These are phyloP conservation scores for Omphalotus guepiniiformis DNA, from an alignment of 768 basidiomycete species.

Conservation along the genomic window DNA sequence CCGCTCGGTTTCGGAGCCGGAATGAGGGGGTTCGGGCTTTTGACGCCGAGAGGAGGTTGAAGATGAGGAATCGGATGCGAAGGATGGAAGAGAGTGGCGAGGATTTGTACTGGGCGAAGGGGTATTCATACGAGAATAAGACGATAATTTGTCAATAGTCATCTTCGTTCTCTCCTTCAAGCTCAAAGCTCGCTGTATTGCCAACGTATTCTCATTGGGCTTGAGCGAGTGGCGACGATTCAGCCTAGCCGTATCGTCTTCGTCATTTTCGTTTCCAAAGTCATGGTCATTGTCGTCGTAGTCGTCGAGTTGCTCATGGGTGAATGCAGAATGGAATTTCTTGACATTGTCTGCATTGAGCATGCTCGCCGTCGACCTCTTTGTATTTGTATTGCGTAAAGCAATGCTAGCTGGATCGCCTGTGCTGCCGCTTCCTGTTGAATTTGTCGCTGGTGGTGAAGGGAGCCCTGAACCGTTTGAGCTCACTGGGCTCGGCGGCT, in stretches of 20 bases:
- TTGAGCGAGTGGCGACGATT: slow-evolving; percentile 25
- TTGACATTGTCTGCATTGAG: slow-evolving; percentile 36
- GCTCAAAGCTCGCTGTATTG: slow-evolving; percentile 65
- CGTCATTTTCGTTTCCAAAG: slow-evolving; percentile 41
- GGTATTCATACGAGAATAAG: slow-evolving; percentile 50
- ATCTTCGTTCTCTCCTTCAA: slow-evolving; percentile 70
- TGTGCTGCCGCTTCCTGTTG: slow-evolving; percentile 76
- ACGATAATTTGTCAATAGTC: slow-evolving; percentile 67
- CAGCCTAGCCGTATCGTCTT: slow-evolving; percentile 38
- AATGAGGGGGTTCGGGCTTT: slow-evolving; percentile 32
- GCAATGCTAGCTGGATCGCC: slow-evolving; percentile 51
- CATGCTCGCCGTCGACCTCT: slow-evolving; percentile 29
- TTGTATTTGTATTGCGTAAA: slow-evolving; percentile 21
- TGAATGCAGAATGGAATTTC: slow-evolving; percentile 22
- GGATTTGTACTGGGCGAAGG: slow-evolving; percentile 44
- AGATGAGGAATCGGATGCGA: slow-evolving; percentile 25
- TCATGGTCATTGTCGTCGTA: slow-evolving; percentile 44
- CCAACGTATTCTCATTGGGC: slow-evolving; percentile 50
- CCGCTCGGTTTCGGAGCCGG: slow-evolving; percentile 82
- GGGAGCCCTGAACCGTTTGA: slow-evolving; percentile 64
- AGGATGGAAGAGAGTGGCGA: slow-evolving; percentile 33
- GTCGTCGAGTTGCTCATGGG: slow-evolving; percentile 34
- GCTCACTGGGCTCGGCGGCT: slow-evolving; percentile 59
- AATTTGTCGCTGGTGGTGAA: slow-evolving; percentile 83
- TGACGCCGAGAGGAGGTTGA: slow-evolving; percentile 30